Evolutionary conservation across 108 stramenopile genomes (phyloP).

Genomic region (Fragilaria crotonensis): DNA sequence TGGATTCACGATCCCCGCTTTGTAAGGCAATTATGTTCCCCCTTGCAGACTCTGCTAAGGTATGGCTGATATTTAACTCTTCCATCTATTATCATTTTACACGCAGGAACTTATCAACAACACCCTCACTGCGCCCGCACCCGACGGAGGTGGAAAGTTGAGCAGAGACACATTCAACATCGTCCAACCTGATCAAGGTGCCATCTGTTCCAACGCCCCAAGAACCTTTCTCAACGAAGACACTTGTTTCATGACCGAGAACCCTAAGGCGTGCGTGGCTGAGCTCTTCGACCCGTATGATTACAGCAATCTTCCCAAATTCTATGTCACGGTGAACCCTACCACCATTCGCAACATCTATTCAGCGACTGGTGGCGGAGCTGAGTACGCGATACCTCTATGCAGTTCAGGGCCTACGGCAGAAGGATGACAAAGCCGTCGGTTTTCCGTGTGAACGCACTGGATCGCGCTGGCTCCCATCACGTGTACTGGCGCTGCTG

Average conservation of each 20-base stretch:
- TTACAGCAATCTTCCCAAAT: not conserved
- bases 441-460: not conserved
- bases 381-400: slow-evolving; percentile 9
- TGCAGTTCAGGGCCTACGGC: slow-evolving; percentile 12
- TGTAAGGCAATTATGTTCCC: not conserved
- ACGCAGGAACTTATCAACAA: slow-evolving; percentile 9
- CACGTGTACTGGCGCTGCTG: not conserved
- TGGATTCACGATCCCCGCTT: slow-evolving; percentile 25
- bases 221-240: slow-evolving; percentile 53
- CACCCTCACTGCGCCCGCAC: slow-evolving; percentile 15
- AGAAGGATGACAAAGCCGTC: not conserved
- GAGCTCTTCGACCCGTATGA: not conserved
- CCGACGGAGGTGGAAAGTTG: slow-evolving; percentile 21
- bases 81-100: not conserved
- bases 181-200: not conserved
- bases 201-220: slow-evolving; percentile 34
- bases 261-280: slow-evolving; percentile 20
- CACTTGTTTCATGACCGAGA: slow-evolving; percentile 23
- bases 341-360: not conserved
- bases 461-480: slow-evolving; percentile 13
- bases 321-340: not conserved
- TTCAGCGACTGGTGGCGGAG: not conserved
- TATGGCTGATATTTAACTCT: too few relatives aligned
- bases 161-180: slow-evolving; percentile 4
- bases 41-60: too few relatives aligned